Evolutionary conservation across 2,329 filamentous ascomycete genomes (phyloP).

Genomic region (Onygenales sp.): DNA sequence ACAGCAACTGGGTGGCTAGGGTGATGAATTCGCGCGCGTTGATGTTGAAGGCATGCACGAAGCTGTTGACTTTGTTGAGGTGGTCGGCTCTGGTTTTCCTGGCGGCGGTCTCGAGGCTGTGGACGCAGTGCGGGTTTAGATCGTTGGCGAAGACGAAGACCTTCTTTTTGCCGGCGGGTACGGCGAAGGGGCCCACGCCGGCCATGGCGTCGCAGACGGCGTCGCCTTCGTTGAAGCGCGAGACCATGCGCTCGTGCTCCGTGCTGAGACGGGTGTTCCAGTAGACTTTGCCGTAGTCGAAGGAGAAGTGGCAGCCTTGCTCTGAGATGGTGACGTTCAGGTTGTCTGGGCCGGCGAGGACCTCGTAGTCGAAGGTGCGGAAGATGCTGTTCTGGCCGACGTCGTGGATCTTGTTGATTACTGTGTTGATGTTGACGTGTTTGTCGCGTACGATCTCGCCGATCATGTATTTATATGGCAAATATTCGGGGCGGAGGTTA

Average conservation of each 20-base stretch:
- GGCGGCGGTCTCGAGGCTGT: conserved; percentile 60
- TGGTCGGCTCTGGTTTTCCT: conserved; percentile 24
- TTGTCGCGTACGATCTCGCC: conserved; percentile 84
- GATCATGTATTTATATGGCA: conserved; percentile 78
- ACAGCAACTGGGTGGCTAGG: conserved; percentile 51
- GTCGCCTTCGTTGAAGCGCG: conserved; percentile 69
- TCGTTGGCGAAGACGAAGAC: conserved; percentile 97
- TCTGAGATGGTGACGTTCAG: conserved; percentile 76
- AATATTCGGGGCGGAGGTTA: conserved; percentile 74
- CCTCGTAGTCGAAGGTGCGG: conserved; percentile 86
- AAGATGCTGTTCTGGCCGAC: conserved; percentile 80
- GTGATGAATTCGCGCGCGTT: conserved; percentile 78
- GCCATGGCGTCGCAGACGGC: conserved; percentile 96
- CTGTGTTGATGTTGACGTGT: conserved; percentile 68
- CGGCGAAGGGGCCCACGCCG: conserved; percentile 87
- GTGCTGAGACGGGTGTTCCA: conserved; percentile 91
- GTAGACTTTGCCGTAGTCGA: conserved; percentile 95
- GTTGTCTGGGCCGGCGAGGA: conserved; percentile 72
- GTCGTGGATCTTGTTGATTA: conserved; percentile 91
- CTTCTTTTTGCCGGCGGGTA: conserved; percentile 79
- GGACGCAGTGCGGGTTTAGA: conserved; percentile 82
- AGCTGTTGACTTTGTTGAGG: conserved; percentile 66
- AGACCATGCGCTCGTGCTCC: conserved; percentile 74
- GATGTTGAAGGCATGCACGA: conserved; percentile 68
- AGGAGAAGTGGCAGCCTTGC: conserved; percentile 75